Evolutionary conservation across 2,329 filamentous ascomycete species (phyloP), one percentile per base, ranked within the genome.

Genomic region (Helicocarpus griseus): DNA sequence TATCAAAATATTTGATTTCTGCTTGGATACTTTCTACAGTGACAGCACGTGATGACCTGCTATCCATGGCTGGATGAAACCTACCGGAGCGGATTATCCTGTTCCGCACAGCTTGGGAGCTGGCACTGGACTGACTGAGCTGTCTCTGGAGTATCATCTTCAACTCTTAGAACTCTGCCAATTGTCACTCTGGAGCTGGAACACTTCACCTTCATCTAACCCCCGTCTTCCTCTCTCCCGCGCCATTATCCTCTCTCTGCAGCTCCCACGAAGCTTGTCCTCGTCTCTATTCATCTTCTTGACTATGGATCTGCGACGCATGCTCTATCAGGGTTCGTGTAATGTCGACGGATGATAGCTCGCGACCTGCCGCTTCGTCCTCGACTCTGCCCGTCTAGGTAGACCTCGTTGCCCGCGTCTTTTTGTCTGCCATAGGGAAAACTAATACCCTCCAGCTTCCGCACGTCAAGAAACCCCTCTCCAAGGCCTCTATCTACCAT

Each of bases 341-440:
- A 49, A 28, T 49, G 47, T 49, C 36, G 35, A 40, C 24, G 47
- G 47, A 49, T 49, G 47, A 49, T 49, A 49, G 33, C 47, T 17
- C 21, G 9, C 19, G 44, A 33, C 44, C 19, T 8, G 13, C 44
- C 11, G 8, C 44, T 19, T 35, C 29, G 29, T 14, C 29, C 29
- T 35, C 29, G 29, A 24, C 29, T 17, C 44, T 47, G 35, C 38
- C 47, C 24, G 22, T 14, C 26, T 41, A 49, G 47, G 47, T 28
- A 31, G 47, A 26, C 21, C 13, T 35, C 47, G 13, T 24, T n/a
- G n/a, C n/a, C 46, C n/a, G 33, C 26, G 41, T 11, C 19, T 24
- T 24, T 35, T 24, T 6, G 33, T 40, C 47, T n/a, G n/a, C n/a
- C n/a, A n/a, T n/a, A n/a, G n/a, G n/a, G n/a, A n/a, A n/a, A n/a